Percentiles rank a stretch among this genome's conserved stretches.
phyloP scores from a whole-genome alignment of 106 monocot genomes.

The Vanilla planifolia region DNA sequence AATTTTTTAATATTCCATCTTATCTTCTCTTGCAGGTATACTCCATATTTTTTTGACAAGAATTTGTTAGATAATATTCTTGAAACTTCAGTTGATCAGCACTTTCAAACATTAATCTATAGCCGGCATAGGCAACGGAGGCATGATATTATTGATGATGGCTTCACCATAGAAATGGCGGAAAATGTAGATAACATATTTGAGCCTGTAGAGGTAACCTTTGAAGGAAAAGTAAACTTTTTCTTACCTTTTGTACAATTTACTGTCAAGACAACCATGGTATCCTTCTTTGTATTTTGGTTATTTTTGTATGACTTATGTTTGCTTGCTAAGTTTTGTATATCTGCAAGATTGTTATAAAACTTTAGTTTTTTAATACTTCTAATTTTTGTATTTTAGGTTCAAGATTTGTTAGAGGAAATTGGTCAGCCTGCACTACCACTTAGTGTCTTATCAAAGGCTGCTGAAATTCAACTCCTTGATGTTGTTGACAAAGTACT shows the following conservation, averaged over 20 bases:
- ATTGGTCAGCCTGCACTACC: conserved; percentile 70
- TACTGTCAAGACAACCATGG: not conserved
- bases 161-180: conserved; percentile 55
- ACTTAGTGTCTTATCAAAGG: conserved; percentile 72
- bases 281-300: not conserved
- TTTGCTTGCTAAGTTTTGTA: too few species aligned
- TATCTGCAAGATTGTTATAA: too few species aligned
- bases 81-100: conserved; percentile 94
- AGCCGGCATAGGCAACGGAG: conserved; percentile 54
- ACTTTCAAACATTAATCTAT: conserved; percentile 76
- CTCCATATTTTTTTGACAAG: conserved; percentile 97
- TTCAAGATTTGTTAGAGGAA: conserved; percentile 88
- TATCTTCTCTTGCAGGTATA: conserved; percentile 48
- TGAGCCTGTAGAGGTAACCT: conserved; percentile 94
- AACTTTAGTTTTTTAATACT: not conserved
- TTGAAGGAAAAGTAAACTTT: too few species aligned
- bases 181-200: conserved; percentile 63
- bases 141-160: conserved; percentile 67
- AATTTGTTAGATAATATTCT: conserved; percentile 82
- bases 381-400: conserved; percentile 51
- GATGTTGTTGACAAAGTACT: conserved; percentile 79
- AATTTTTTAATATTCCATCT: not conserved
- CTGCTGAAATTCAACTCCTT: conserved; percentile 73
- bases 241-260: not conserved
- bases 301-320: not conserved